These are phyloP conservation scores for Lojkania enalia DNA, from an alignment of 2,329 filamentous ascomycete species.

Conservation along the genomic window DNA sequence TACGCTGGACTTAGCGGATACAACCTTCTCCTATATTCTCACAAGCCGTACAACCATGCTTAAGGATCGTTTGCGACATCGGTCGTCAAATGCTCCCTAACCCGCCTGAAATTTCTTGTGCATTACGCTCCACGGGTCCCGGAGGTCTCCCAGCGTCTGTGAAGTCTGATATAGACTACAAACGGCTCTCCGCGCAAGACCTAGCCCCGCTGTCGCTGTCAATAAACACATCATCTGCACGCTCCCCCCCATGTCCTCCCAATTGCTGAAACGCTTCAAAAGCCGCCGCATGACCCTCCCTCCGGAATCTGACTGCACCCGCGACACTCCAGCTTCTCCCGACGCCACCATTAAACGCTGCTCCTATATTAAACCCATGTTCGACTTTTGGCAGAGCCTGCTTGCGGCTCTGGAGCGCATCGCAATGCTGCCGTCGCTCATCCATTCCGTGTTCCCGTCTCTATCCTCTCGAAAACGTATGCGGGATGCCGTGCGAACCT, in stretches of 20 bases:
- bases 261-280: conserved; percentile 41
- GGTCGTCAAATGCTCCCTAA: conserved; percentile 39
- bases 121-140: conserved; percentile 31
- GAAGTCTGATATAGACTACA: conserved; percentile 16
- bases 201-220: conserved; percentile 33
- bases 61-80: conserved; percentile 44
- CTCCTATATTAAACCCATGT: conserved; percentile 41
- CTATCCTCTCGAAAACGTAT: conserved; percentile 37
- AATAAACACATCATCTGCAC: conserved; percentile 25
- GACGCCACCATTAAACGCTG: conserved; percentile 22
- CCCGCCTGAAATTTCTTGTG: conserved; percentile 37
- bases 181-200: conserved; percentile 18
- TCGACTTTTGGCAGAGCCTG: conserved; percentile 46
- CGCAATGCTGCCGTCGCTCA: conserved; percentile 46
- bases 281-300: conserved; percentile 38
- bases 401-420: conserved; percentile 43
- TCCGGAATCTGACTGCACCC: conserved; percentile 28
- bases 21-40: conserved; percentile 42
- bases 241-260: conserved; percentile 37
- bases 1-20: conserved; percentile 42
- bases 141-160: conserved; percentile 19
- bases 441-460: conserved; percentile 43
- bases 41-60: conserved; percentile 46
- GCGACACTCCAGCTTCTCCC: conserved; percentile 22
- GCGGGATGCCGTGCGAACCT: conserved; percentile 44